A percentile compares a stretch with the other conserved stretches of the same genome.
Conservation (phyloP, 768 basidiomycete species). For the Xerocomellus amylosporus region DNA sequence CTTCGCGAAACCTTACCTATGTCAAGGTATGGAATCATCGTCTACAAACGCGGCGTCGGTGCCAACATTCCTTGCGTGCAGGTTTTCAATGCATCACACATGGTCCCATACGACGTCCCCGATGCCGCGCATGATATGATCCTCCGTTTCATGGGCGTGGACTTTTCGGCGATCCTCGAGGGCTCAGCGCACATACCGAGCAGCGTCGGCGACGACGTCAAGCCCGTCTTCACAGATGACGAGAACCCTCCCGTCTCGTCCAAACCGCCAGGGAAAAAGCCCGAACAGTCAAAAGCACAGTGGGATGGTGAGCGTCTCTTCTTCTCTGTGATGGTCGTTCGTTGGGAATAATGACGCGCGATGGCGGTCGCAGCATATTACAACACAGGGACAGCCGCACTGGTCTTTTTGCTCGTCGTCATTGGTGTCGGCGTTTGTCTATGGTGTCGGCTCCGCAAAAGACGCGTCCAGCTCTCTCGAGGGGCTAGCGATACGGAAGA, state of each 20-base stretch:
- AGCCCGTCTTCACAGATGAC: conserved; percentile 58
- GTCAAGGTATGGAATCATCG: conserved; percentile 57
- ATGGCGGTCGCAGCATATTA: conserved; percentile 70
- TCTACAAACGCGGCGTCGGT: not conserved
- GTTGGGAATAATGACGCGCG: not conserved
- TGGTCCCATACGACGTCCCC: conserved; percentile 89
- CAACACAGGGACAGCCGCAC: conserved; percentile 83
- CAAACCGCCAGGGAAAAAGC: conserved; percentile 49
- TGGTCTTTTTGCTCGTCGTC: conserved; percentile 76
- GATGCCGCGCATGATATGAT: conserved; percentile 96
- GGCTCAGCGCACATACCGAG: conserved; percentile 81
- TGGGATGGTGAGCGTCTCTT: conserved; percentile 70
- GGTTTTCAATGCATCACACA: conserved; percentile 94
- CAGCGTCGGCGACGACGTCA: conserved; percentile 68
- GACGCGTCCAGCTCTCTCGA: conserved; percentile 26
- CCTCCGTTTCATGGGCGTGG: conserved; percentile 91
- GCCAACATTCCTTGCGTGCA: conserved; percentile 25
- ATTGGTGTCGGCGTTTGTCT: conserved; percentile 68
- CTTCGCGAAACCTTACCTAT: conserved; percentile 87
- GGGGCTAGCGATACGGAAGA: conserved; percentile 47
- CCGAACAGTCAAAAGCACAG: conserved; percentile 79
- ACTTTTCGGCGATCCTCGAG: conserved; percentile 78
- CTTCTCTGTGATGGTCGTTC: not conserved
- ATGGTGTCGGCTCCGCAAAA: conserved; percentile 58
- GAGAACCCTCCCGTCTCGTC: conserved; percentile 37